Conservation (phyloP, 208 protist genomes). For the Leishmania turanica region DNA sequence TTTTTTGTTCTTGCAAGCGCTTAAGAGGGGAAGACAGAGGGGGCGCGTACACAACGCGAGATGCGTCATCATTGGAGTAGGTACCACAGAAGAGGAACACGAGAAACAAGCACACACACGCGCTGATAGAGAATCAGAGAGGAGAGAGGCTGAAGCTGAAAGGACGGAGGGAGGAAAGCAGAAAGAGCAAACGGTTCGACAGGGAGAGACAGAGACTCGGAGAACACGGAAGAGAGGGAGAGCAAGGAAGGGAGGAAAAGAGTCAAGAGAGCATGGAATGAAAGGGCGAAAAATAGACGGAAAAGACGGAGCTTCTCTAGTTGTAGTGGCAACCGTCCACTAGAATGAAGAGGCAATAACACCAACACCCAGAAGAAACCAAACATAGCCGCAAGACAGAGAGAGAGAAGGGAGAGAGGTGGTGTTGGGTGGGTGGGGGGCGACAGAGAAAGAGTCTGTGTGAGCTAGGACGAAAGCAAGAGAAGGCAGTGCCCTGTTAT, state of each 20-base stretch:
- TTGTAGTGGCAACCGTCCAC: neutral
- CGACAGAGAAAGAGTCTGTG: conserved; percentile 4
- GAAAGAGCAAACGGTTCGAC: no score
- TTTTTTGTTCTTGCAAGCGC: neutral
- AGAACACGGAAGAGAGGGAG: neutral
- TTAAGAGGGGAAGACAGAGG: neutral
- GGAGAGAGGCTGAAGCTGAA: no score
- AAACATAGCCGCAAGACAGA: neutral
- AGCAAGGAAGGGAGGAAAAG: neutral
- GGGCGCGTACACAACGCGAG: neutral
- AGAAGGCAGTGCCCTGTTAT: neutral
- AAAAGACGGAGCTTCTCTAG: neutral
- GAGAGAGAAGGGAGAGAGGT: neutral
- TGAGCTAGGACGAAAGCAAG: neutral
- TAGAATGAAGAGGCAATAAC: neutral
- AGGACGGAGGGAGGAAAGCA: no score
- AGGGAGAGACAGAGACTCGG: no score
- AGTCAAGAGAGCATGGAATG: neutral
- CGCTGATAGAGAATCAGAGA: no score
- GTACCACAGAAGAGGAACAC: neutral
- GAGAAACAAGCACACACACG: no score
- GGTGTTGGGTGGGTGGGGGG: neutral
- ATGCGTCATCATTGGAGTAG: neutral
- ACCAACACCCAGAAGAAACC: neutral
- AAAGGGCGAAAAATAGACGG: neutral